Conservation (phyloP, 805 yeast genomes). For the Myxozyma neglecta region DNA sequence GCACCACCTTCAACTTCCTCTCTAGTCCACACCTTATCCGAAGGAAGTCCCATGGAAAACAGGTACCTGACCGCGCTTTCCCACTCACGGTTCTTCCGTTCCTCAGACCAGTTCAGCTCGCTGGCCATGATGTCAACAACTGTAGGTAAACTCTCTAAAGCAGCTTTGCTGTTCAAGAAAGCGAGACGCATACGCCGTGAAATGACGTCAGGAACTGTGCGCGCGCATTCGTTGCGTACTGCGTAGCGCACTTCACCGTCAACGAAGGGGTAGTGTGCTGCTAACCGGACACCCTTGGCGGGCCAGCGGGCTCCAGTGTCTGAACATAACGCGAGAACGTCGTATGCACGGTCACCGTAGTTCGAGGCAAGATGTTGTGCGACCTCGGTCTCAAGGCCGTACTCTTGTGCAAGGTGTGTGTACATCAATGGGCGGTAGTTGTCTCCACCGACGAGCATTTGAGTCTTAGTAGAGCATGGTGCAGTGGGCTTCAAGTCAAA, state of each 20-base stretch:
- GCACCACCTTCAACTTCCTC: conserved; percentile 18
- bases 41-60: conserved; percentile 44
- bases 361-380: conserved; percentile 81
- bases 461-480: conserved; percentile 45
- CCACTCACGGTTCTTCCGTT: conserved; percentile 55
- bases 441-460: conserved; percentile 76
- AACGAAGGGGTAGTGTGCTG: conserved; percentile 79
- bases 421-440: conserved; percentile 71
- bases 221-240: conserved; percentile 75
- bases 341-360: conserved; percentile 81
- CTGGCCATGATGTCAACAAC: conserved; percentile 83
- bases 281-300: conserved; percentile 39
- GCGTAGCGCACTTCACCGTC: conserved; percentile 84
- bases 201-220: conserved; percentile 86
- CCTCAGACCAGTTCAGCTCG: conserved; percentile 71
- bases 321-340: conserved; percentile 59
- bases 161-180: conserved; percentile 83
- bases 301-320: conserved; percentile 37
- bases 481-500: conserved; percentile 46
- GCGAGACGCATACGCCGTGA: conserved; percentile 93
- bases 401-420: conserved; percentile 78
- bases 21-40: conserved; percentile 20
- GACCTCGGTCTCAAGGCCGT: conserved; percentile 66
- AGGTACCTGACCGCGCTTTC: conserved; percentile 41
- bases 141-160: conserved; percentile 74